Conservation (phyloP, 139 green algal genomes). For the Eudorina sp. region DNA sequence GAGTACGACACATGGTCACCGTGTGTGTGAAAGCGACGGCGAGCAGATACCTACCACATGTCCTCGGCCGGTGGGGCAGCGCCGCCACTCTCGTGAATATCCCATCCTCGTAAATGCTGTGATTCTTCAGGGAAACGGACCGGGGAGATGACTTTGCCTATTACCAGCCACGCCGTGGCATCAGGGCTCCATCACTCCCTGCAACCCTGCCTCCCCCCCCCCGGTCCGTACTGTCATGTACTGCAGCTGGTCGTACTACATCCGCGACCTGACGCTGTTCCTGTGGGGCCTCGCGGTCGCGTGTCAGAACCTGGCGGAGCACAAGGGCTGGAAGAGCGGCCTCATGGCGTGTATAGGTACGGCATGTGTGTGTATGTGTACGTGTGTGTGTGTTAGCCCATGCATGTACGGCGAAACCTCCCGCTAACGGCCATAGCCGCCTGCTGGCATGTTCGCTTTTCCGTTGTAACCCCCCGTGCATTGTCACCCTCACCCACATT, state of each 20-base stretch:
- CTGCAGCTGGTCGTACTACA: conserved; percentile 35
- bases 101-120: neutral
- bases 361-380: no score
- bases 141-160: neutral
- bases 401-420: no score
- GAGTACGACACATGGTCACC: neutral
- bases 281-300: conserved; percentile 33
- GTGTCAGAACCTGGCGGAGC: conserved; percentile 4
- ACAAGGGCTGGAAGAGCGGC: conserved; percentile 32
- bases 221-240: neutral
- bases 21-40: no score
- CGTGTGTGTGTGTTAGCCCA: no score
- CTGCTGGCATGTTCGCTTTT: no score
- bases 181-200: no score
- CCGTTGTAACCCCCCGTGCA: neutral
- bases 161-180: no score
- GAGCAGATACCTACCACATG: no score
- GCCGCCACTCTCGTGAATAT: no score
- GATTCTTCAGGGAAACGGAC: neutral
- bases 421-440: no score
- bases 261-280: conserved; percentile 23
- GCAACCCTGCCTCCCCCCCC: neutral
- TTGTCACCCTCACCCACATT: neutral
- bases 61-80: no score
- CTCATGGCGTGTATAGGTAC: neutral